Base-by-base conservation (phyloP, 2,329 filamentous ascomycete genomes). In the Shiraia bambusicola region DNA sequence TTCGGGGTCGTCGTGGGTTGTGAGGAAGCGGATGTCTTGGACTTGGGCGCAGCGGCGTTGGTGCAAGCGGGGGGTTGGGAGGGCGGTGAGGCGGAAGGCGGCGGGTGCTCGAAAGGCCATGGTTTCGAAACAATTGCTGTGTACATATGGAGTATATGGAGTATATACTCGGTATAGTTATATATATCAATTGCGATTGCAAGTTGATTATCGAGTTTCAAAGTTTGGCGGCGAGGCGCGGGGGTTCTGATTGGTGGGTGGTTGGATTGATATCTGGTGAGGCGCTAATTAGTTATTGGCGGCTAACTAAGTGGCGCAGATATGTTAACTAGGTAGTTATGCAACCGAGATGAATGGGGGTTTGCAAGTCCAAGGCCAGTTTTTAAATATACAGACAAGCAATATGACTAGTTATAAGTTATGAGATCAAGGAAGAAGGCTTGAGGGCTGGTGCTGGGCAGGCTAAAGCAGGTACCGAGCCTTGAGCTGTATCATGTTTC, bases 1-100 rank as follows among this genome's bases (percentile, higher is more conserved):
- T 33, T 84, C 77, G 42, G 81, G n/a, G n/a, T n/a, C 75, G 43
- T 81, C 81, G 48, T 90, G 87, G 12, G 89, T 93, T 47, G 86
- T 86, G 32, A 95, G 80, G 76, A 92, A 95, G 52, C 91, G 88
- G 34, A 95, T 84, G 69, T 96, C 88, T 69, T 94, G 88, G 22
- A 96, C 90, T 60, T 88, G 88, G 2, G 92, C 92, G 86, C 88
- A 94, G 66, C 91, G 83, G 41, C 85, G 82, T 69, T 96, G 92
- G 39, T 45, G 52, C 25, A 54, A 34, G 13, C 62, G 60, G 2
- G 61, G 61, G 36, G 54, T 60, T 9, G 45, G 32, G 28, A 61
- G 52, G 12, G 26, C 63, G 65, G 28, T 64, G 54, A 28, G 58
- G 45, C 59, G 46, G 34, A 61, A 62, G 38, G 67, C 50, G 13